A percentile compares a stretch with the other conserved stretches of the same genome.
Evolutionary conservation across 108 stramenopile genomes (phyloP).

Genomic region (Cyclostephanos tholiformis): DNA sequence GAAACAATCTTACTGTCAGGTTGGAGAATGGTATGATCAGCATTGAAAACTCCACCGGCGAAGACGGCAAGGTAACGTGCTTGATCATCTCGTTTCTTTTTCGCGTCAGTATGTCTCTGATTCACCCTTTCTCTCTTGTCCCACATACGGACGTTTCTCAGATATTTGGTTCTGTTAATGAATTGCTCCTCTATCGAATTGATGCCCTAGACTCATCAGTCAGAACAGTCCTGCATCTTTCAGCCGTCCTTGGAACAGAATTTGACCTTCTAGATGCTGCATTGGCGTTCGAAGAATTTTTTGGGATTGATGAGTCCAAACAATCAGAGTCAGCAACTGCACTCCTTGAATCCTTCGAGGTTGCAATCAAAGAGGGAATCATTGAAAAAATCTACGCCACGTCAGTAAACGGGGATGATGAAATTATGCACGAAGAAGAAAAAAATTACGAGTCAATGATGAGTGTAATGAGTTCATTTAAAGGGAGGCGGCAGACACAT

Average conservation of each 20-base stretch:
- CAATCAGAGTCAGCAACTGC: slow-evolving; percentile 27
- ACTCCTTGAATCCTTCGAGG: slow-evolving; percentile 42
- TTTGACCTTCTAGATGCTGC: slow-evolving; percentile 60
- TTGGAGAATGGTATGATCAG: slow-evolving; percentile 47
- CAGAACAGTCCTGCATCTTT: slow-evolving; percentile 58
- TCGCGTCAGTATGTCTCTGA: neutral
- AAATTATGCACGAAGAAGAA: slow-evolving; percentile 34
- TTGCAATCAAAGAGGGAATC: slow-evolving; percentile 68
- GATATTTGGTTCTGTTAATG: slow-evolving; percentile 47
- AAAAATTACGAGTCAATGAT: slow-evolving; percentile 20
- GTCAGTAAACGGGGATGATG: slow-evolving; percentile 28
- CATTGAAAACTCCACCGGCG: slow-evolving; percentile 25
- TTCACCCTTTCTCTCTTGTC: neutral
- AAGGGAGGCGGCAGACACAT: slow-evolving; percentile 32
- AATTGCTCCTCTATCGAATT: slow-evolving; percentile 61
- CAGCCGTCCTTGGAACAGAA: slow-evolving; percentile 61
- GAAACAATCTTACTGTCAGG: slow-evolving; percentile 41
- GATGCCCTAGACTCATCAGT: slow-evolving; percentile 61
- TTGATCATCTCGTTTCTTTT: neutral
- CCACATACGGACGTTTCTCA: slow-evolving; percentile 1
- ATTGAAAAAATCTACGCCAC: slow-evolving; percentile 46
- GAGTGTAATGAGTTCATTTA: slow-evolving; percentile 24
- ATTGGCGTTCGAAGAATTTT: slow-evolving; percentile 50
- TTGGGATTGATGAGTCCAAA: slow-evolving; percentile 26
- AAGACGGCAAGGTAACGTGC: slow-evolving; percentile 30